Evolutionary conservation across 495 filamentous ascomycete genomes (phyloP).

Genomic region (Hyaloscypha variabilis): DNA sequence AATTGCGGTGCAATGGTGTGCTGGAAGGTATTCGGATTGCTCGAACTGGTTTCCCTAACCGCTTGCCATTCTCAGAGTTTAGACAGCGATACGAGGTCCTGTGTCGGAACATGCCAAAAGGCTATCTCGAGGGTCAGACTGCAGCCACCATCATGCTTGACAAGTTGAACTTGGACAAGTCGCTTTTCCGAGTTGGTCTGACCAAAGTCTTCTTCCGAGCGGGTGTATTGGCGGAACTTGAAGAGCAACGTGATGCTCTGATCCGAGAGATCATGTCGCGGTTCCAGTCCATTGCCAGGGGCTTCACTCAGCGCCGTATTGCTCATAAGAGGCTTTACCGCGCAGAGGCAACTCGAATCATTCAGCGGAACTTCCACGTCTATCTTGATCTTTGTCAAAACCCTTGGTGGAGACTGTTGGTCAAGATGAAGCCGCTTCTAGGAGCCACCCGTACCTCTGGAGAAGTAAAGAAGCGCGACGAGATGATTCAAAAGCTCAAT

Average conservation of each 20-base stretch:
- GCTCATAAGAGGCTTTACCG: conserved; percentile 92
- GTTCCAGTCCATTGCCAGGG: conserved; percentile 92
- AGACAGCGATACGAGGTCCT: conserved; percentile 97
- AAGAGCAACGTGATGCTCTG: conserved; percentile 90
- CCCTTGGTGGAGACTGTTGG: conserved; percentile 96
- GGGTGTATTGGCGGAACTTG: conserved; percentile 92
- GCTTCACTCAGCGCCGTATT: conserved; percentile 84
- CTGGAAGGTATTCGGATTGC: conserved; percentile 98
- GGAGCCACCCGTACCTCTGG: conserved; percentile 87
- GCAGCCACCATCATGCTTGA: conserved; percentile 87
- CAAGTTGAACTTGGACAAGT: conserved; percentile 79
- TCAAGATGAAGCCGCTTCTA: conserved; percentile 93
- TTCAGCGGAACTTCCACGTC: conserved; percentile 88
- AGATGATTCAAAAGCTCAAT: conserved; percentile 85
- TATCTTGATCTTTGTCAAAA: conserved; percentile 87
- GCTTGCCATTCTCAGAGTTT: conserved; percentile 91
- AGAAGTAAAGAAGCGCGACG: conserved; percentile 92
- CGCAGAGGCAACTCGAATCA: conserved; percentile 91
- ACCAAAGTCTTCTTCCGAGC: conserved; percentile 99
- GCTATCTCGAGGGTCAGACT: conserved; percentile 87
- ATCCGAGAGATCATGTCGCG: conserved; percentile 89
- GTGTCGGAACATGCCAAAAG: conserved; percentile 84
- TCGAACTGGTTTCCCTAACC: conserved; percentile 96
- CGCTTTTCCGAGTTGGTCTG: conserved; percentile 89
- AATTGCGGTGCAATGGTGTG: conserved; percentile 97